Base-by-base conservation (phyloP, 805 yeast species). In the Jamesozyma rosinii region DNA sequence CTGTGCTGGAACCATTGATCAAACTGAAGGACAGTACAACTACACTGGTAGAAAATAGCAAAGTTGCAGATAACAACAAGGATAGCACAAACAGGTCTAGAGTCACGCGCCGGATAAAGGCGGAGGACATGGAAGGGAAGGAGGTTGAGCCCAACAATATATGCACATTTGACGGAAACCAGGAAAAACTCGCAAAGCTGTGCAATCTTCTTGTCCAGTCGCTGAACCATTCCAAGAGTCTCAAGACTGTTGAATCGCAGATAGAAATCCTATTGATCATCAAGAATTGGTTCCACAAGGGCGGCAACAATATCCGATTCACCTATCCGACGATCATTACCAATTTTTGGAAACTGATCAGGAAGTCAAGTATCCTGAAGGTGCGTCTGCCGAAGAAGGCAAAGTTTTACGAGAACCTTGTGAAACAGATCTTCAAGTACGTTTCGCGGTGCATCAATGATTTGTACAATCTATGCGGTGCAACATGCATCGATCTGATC, bases 251-350 rank as follows among this genome's bases (percentile, higher is more conserved):
- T 1, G 58, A 57, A 35, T 37, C 42, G 14, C 52, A 52, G 41
- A 46, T 51, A 10, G 61, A 57, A 74, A 77, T 54, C 68, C 77
- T 24, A 60, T 63, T 49, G 51, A 58, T 49, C 2, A 40, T 59
- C 19, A 57, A 50, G 37, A 55, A 49, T 40, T 50, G 51, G 52
- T 51, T 46, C 19, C 50, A 48, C 21, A 56, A 53, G 39, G 81
- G 81, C n/a, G 57, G 70, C 1, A 66, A 62, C 29, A 77, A 79
- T 49, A 72, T 79, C 35, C 72, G 72, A 47, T 77, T 71, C 57
- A 81, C 92, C 0, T 84, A 80, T 57, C 95, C 95, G 3, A 75
- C 95, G 1, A 64, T 90, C 35, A 75, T 88, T 22, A 71, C 78
- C 41, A 71, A 71, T 41, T 73, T 80, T 18, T 68, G 87, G 52